These are phyloP conservation scores for Tetrapisispora arboricola DNA, from an alignment of 805 yeast genomes.

Conservation along the genomic window DNA sequence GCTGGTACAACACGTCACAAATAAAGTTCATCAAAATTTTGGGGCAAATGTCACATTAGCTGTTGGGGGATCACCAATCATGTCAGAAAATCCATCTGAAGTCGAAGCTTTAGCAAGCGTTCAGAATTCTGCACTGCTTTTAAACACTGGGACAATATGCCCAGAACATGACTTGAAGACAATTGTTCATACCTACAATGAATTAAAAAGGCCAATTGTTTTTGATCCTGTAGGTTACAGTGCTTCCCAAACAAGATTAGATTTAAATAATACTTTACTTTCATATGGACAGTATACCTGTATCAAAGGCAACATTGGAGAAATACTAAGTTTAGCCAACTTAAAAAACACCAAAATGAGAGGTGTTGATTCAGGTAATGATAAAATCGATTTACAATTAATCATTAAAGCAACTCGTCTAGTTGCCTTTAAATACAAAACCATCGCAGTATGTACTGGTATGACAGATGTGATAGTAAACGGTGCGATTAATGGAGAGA, in stretches of 20 bases:
- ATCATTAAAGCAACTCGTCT: conserved; percentile 35
- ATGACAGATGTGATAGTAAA: conserved; percentile 40
- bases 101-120: conserved; percentile 52
- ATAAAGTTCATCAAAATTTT: conserved; percentile 77
- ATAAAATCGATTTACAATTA: conserved; percentile 15
- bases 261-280: conserved; percentile 39
- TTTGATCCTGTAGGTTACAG: conserved; percentile 94
- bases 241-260: conserved; percentile 52
- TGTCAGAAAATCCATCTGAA: conserved; percentile 68
- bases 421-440: conserved; percentile 41
- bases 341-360: conserved; percentile 38
- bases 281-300: conserved; percentile 50
- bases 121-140: conserved; percentile 45
- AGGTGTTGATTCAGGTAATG: conserved; percentile 54
- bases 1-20: conserved; percentile 78
- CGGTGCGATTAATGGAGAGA: conserved; percentile 29
- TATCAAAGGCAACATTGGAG: conserved; percentile 83
- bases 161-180: conserved; percentile 34
- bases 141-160: conserved; percentile 70
- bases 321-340: conserved; percentile 54
- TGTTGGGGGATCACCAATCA: conserved; percentile 76
- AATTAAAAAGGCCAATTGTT: conserved; percentile 48
- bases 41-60: conserved; percentile 83
- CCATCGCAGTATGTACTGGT: conserved; percentile 69
- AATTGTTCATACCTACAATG: conserved; percentile 54